Base-by-base conservation (phyloP, 1,284 basidiomycete genomes). In the Dichomitus squalens region DNA sequence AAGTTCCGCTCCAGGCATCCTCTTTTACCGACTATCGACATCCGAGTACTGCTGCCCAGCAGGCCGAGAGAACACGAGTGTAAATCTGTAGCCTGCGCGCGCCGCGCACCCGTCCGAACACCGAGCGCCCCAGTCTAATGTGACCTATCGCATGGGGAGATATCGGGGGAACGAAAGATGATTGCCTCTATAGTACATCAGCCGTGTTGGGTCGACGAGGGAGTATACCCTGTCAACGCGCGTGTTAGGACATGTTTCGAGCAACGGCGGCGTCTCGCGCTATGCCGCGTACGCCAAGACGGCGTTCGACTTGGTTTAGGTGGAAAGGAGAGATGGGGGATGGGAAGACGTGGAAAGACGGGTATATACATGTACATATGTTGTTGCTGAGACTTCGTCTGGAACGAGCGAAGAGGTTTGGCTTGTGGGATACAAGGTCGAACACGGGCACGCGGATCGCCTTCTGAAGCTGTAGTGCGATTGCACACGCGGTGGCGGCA, bases 351-450 rank as follows among this genome's bases (percentile, higher is more conserved):
- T 33, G 23, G 38, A 16, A 39, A 40, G 52, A 35, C 33, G 61
- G 58, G 61, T 60, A 60, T 63, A 63, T 60, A 62, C 34, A 48
- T 58, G 61, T 63, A 60, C 57, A 63, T 38, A 39, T 51, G 46
- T 49, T 44, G 49, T 20, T 35, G 39, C 33, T n/a, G n/a, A n/a
- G 52, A 40, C 44, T 39, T 12, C 31, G 56, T 40, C 39, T 52
- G 49, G 43, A 31, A 50, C 27, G 35, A 38, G 18, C 49, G 36
- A 11, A 21, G 25, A 46, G 40, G 23, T 12, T 35, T 35, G 14
- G 47, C 27, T 49, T 21, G 47, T 47, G 36, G 47, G 34, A 43
- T 56, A 63, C 58, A 56, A 53, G 53, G 58, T 48, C 18, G 44
- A n/a, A 21, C 44, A 20, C 31, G 9, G 44, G 29, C 29, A 47